A percentile compares a stretch with the other conserved stretches of the same genome.
phyloP scores from a whole-genome alignment of 192 early-diverging fungal species.

The Backusella macrospora region DNA sequence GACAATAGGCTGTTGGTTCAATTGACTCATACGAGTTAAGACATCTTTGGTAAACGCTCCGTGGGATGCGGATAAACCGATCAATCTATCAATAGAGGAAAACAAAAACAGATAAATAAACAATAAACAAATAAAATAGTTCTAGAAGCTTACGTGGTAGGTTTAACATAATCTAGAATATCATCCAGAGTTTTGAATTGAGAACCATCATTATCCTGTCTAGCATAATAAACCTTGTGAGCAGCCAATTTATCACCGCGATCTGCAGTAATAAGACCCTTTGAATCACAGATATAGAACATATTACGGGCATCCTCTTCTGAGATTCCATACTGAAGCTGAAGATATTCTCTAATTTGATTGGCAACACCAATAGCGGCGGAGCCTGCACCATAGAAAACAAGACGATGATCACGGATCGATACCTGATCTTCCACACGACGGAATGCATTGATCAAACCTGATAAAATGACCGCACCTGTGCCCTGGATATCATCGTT shows the following conservation, averaged over 20 bases:
- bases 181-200: constrained; percentile 77
- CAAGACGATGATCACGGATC: constrained; percentile 77
- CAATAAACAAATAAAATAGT: neutral
- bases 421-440: constrained; percentile 65
- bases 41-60: constrained; percentile 78
- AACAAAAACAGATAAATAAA: too few species aligned
- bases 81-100: constrained; percentile 49
- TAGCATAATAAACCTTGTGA: constrained; percentile 88
- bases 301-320: constrained; percentile 70
- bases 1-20: constrained; percentile 84
- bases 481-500: constrained; percentile 97
- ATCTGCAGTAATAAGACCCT: constrained; percentile 87
- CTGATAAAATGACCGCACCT: constrained; percentile 91
- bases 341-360: constrained; percentile 84
- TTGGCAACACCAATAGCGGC: constrained; percentile 95
- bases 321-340: constrained; percentile 70
- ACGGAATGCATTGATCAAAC: constrained; percentile 86
- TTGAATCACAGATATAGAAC: constrained; percentile 91
- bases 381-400: constrained; percentile 94
- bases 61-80: constrained; percentile 82
- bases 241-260: constrained; percentile 82
- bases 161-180: constrained; percentile 83
- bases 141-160: constrained; percentile 59
- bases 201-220: constrained; percentile 79
- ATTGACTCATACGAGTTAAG: constrained; percentile 69